These are phyloP conservation scores for Acacia confusa DNA, from an alignment of 306 rosid genomes.

Conservation along the genomic window DNA sequence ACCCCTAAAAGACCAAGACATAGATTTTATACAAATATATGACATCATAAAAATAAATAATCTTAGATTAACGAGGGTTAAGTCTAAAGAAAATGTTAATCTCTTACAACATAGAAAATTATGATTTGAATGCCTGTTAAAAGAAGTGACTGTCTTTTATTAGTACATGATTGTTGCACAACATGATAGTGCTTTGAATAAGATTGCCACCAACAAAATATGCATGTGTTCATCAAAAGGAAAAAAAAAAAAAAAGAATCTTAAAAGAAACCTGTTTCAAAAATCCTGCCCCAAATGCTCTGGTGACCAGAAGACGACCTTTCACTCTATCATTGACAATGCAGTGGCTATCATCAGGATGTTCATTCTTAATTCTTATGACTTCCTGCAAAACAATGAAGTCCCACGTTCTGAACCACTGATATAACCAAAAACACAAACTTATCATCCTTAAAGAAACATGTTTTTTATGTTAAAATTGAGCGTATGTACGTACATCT, in stretches of 20 bases:
- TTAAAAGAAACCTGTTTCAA: slow-evolving; percentile 74
- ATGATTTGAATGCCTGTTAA: no score
- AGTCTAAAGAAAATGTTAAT: no score
- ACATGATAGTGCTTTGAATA: no score
- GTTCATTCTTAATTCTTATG: slow-evolving; percentile 84
- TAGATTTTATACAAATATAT: neutral
- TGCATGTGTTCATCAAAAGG: no score
- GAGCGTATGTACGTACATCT: slow-evolving; percentile 43
- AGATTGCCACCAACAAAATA: no score
- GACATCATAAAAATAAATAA: neutral
- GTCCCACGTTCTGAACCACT: slow-evolving; percentile 18
- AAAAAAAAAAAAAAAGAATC: slow-evolving; percentile 7
- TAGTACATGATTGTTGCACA: no score
- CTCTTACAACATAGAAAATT: no score
- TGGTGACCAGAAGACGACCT: slow-evolving; percentile 80
- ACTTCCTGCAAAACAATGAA: slow-evolving; percentile 68
- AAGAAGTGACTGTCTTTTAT: no score
- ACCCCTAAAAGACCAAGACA: no score
- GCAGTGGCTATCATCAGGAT: slow-evolving; percentile 87
- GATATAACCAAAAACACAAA: neutral
- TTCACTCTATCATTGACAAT: slow-evolving; percentile 92
- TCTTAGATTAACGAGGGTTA: no score
- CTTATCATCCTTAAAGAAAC: neutral
- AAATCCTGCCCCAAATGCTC: slow-evolving; percentile 98
- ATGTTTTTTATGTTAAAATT: neutral